A percentile compares a stretch with the other conserved stretches of the same genome.
phyloP scores from a whole-genome alignment of 371 early-diverging fungal species.

The Coemansia sp. region DNA sequence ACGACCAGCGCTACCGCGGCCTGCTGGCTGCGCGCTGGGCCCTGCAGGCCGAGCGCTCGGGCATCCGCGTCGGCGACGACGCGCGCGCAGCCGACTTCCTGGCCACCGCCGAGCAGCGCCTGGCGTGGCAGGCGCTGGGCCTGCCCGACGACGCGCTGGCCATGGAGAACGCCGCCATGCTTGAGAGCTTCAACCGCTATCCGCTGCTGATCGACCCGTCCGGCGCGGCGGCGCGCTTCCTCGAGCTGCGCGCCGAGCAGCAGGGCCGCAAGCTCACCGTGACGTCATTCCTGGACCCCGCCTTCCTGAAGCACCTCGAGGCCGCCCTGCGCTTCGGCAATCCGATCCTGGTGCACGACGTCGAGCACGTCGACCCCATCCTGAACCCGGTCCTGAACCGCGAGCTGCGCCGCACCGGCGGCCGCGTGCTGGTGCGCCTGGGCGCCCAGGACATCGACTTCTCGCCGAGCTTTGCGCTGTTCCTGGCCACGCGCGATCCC shows the following conservation, averaged over 20 bases:
- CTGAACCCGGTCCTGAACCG: constrained; percentile 96
- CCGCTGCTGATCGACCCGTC: constrained; percentile 98
- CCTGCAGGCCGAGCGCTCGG: constrained; percentile 69
- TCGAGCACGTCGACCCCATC: constrained; percentile 96
- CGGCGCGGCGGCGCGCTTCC: constrained; percentile 88
- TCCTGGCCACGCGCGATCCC: constrained; percentile 92
- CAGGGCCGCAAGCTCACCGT: constrained; percentile 83
- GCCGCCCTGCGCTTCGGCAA: constrained; percentile 98
- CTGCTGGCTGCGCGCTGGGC: constrained; percentile 78
- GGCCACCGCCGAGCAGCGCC: constrained; percentile 89
- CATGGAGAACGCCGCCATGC: constrained; percentile 96
- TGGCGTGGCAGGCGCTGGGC: constrained; percentile 85
- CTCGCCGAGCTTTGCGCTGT: constrained; percentile 94
- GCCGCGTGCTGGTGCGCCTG: constrained; percentile 92
- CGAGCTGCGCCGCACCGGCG: constrained; percentile 95
- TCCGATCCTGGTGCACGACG: constrained; percentile 95
- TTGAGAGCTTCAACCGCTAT: constrained; percentile 91
- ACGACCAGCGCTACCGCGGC: constrained; percentile 94
- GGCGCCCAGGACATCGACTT: constrained; percentile 98
- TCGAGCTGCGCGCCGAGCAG: constrained; percentile 65
- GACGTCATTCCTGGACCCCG: constrained; percentile 96
- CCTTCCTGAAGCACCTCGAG: constrained; percentile 97
- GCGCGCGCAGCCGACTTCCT: constrained; percentile 90
- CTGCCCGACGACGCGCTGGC: constrained; percentile 89
- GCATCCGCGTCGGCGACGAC: constrained; percentile 78